Conservation (phyloP, 306 rosid genomes). For the Cucurbita moschata region DNA sequence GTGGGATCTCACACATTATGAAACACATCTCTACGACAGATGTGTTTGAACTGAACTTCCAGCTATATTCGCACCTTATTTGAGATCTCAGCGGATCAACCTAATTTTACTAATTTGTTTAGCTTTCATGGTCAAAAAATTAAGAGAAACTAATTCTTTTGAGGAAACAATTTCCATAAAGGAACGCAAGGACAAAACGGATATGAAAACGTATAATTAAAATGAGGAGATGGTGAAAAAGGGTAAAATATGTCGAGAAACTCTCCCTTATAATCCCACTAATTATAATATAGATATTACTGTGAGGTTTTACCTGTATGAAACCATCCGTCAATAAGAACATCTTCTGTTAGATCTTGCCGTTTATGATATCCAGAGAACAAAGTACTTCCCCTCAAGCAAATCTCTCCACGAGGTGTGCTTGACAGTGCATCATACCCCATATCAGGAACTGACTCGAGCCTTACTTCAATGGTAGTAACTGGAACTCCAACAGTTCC, state of each 20-base stretch:
- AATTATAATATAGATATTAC: neutral
- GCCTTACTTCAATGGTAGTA: slow-evolving; percentile 80
- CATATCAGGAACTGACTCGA: slow-evolving; percentile 59
- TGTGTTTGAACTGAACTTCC: neutral
- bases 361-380: slow-evolving; percentile 81
- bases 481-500: slow-evolving; percentile 78
- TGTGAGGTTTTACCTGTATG: slow-evolving; percentile 58
- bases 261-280: neutral
- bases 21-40: neutral
- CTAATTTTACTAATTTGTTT: neutral
- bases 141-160: neutral
- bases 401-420: slow-evolving; percentile 69
- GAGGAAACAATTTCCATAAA: neutral
- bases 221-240: neutral
- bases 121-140: neutral
- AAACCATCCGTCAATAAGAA: slow-evolving; percentile 84
- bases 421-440: slow-evolving; percentile 66
- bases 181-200: neutral
- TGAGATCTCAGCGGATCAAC: neutral
- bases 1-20: too few species aligned
- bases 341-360: slow-evolving; percentile 64
- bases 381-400: slow-evolving; percentile 56
- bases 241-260: neutral
- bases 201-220: neutral
- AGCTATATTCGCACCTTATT: neutral